Percentiles rank a stretch among this genome's conserved stretches.
phyloP scores from a whole-genome alignment of 495 filamentous ascomycete species.

The Trichoderma asperelloides region DNA sequence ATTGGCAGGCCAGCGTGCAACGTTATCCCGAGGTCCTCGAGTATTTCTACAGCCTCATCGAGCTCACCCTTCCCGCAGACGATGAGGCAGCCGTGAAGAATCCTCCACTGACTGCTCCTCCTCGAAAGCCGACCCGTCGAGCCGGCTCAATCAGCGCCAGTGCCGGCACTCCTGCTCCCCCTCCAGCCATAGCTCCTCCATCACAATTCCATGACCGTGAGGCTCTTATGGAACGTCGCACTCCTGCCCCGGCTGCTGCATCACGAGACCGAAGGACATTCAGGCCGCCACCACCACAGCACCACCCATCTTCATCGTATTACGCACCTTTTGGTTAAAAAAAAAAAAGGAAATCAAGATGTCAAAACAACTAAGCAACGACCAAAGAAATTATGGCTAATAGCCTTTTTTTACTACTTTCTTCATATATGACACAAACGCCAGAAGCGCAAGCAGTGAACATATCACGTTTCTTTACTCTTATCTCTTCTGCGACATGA shows the following conservation, averaged over 20 bases:
- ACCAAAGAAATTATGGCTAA: neutral
- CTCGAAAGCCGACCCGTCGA: conserved; percentile 1
- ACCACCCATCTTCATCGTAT: neutral
- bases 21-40: conserved; percentile 66
- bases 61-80: conserved; percentile 48
- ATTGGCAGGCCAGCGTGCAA: conserved; percentile 61
- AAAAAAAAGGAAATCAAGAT: neutral
- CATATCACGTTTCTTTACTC: neutral
- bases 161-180: conserved; percentile 10
- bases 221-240: conserved; percentile 1
- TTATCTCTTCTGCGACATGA: neutral
- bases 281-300: neutral
- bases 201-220: neutral
- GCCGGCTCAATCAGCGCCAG: conserved; percentile 15
- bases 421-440: neutral
- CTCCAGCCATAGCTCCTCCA: conserved; percentile 1
- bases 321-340: conserved; percentile 1
- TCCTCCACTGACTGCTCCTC: conserved; percentile 44
- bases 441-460: neutral
- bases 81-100: conserved; percentile 45
- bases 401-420: neutral
- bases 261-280: conserved; percentile 6
- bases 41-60: conserved; percentile 59
- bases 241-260: neutral
- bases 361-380: neutral